Conservation (phyloP, 306 rosid species). For the Glycine latifolia region DNA sequence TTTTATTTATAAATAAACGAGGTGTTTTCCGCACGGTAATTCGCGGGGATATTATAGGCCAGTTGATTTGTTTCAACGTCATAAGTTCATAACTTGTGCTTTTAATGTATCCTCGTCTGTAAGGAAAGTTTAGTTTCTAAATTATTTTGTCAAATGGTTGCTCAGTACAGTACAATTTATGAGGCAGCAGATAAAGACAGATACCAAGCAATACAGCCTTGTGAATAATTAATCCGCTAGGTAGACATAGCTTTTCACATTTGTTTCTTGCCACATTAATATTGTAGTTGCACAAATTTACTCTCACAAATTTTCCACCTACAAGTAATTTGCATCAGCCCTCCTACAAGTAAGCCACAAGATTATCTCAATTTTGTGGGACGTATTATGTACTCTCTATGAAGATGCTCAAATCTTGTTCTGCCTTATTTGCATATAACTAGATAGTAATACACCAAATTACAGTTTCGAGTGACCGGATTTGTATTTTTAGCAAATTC, state of each 20-base stretch:
- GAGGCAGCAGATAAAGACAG: conserved; percentile 31
- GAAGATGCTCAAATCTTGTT: not conserved
- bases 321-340: not conserved
- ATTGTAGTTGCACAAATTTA: no score
- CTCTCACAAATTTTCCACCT: not conserved
- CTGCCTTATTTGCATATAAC: not conserved
- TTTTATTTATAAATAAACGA: no score
- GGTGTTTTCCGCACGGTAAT: no score
- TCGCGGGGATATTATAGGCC: no score
- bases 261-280: conserved; percentile 2
- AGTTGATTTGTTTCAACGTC: conserved; percentile 1
- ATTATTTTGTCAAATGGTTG: conserved; percentile 4
- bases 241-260: not conserved
- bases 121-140: not conserved
- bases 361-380: not conserved
- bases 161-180: not conserved
- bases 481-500: not conserved
- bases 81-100: not conserved
- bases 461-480: not conserved
- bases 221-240: not conserved
- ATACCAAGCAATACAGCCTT: not conserved
- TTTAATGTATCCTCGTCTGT: not conserved
- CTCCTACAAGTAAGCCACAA: not conserved
- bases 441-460: not conserved
- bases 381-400: not conserved